phyloP scores from a whole-genome alignment of 257 asterid genomes.

The Plantago major region DNA sequence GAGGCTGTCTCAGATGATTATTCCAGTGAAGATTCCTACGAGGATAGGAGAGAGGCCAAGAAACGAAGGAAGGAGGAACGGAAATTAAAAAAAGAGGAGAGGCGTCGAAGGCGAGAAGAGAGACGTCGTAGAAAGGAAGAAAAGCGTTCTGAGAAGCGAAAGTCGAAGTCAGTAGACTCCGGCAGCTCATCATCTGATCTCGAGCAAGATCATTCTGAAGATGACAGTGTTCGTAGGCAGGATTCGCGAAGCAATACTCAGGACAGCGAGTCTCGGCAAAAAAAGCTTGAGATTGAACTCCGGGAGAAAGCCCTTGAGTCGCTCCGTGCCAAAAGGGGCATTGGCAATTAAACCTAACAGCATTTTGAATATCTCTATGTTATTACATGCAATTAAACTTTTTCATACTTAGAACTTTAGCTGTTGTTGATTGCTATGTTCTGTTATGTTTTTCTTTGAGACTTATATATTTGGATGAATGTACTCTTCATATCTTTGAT shows the following conservation, averaged over 20 bases:
- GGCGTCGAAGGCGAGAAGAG: constrained; percentile 66
- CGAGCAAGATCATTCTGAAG: constrained; percentile 47
- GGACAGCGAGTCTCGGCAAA: constrained; percentile 57
- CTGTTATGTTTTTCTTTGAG: constrained; percentile 25
- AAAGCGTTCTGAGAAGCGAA: constrained; percentile 56
- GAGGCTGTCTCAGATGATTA: constrained; percentile 51
- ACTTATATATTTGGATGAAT: constrained; percentile 41
- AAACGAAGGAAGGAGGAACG: constrained; percentile 80
- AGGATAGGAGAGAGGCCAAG: constrained; percentile 72
- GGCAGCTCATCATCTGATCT: constrained; percentile 49
- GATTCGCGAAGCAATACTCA: constrained; percentile 31
- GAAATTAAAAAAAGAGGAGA: constrained; percentile 65
- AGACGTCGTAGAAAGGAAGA: constrained; percentile 63
- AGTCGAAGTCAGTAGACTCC: constrained; percentile 47
- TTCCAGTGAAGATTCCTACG: constrained; percentile 76
- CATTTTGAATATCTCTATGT: constrained; percentile 30
- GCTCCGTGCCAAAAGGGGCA: constrained; percentile 84
- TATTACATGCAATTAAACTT: constrained; percentile 3
- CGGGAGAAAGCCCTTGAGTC: constrained; percentile 96
- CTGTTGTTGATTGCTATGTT: constrained; percentile 25
- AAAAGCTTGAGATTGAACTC: constrained; percentile 87
- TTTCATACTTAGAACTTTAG: constrained; percentile 24
- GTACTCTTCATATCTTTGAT: constrained; percentile 57
- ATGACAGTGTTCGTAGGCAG: constrained; percentile 38
- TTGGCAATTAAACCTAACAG: constrained; percentile 41